A percentile compares a stretch with the other conserved stretches of the same genome.
These are phyloP conservation scores for Aspergillus pseudotamarii DNA, from an alignment of 2,329 filamentous ascomycete genomes.

Conservation along the genomic window DNA sequence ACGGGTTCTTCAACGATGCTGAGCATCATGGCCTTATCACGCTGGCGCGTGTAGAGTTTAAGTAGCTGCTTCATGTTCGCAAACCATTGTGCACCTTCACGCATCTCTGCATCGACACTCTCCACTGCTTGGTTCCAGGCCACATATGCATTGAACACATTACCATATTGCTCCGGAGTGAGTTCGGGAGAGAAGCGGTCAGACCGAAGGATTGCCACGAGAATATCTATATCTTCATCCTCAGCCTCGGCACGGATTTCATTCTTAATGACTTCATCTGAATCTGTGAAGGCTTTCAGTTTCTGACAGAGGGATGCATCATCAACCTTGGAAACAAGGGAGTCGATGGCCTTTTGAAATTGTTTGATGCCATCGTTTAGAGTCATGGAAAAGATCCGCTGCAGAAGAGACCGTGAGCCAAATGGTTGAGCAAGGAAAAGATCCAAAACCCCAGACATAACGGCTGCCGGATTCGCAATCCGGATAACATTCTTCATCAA, in stretches of 20 bases:
- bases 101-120: slow-evolving; percentile 81
- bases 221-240: slow-evolving; percentile 75
- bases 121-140: slow-evolving; percentile 95
- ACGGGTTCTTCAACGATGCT: slow-evolving; percentile 93
- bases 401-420: slow-evolving; percentile 83
- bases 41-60: slow-evolving; percentile 85
- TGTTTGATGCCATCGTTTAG: slow-evolving; percentile 85
- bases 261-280: slow-evolving; percentile 74
- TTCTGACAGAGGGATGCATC: slow-evolving; percentile 79
- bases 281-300: slow-evolving; percentile 75
- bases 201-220: slow-evolving; percentile 81
- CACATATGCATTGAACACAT: slow-evolving; percentile 90
- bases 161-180: slow-evolving; percentile 73
- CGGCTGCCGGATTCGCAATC: slow-evolving; percentile 91
- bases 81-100: slow-evolving; percentile 87
- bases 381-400: slow-evolving; percentile 91
- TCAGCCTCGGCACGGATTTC: slow-evolving; percentile 73
- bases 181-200: slow-evolving; percentile 75
- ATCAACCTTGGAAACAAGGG: slow-evolving; percentile 74
- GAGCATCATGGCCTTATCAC: slow-evolving; percentile 98
- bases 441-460: slow-evolving; percentile 95
- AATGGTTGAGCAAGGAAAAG: slow-evolving; percentile 96
- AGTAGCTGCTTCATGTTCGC: slow-evolving; percentile 92
- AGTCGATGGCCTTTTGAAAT: slow-evolving; percentile 85
- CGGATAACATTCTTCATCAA: slow-evolving; percentile 96